A percentile compares a stretch with the other conserved stretches of the same genome.
Evolutionary conservation across 2,329 filamentous ascomycete species (phyloP).

Genomic region (Fusarium burgessii): DNA sequence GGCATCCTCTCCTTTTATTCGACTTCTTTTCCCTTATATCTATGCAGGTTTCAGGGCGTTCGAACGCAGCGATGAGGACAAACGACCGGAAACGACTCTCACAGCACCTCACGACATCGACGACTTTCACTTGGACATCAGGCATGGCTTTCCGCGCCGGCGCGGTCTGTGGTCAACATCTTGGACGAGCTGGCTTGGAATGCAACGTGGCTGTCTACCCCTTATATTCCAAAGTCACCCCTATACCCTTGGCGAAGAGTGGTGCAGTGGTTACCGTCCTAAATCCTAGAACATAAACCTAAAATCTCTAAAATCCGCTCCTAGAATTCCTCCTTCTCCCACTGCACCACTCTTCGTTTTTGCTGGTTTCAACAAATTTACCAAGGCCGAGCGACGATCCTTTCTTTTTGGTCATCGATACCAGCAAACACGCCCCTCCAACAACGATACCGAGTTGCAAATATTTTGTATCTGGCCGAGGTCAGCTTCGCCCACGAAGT

Average conservation of each 20-base stretch:
- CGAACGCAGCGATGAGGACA: neutral
- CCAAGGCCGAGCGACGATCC: neutral
- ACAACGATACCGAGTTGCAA: neutral
- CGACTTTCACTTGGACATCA: neutral
- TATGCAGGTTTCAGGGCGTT: neutral
- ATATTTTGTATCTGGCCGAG: fast-evolving
- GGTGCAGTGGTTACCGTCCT: slow-evolving; percentile 9
- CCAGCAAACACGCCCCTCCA: neutral
- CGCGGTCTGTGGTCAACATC: neutral
- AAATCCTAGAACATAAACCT: neutral
- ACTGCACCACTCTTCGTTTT: neutral
- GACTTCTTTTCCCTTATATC: neutral
- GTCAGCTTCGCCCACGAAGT: neutral
- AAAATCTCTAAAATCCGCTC: neutral
- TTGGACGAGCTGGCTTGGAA: neutral
- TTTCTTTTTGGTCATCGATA: neutral
- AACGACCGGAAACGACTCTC: neutral
- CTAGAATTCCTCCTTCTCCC: neutral
- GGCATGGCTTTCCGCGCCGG: neutral
- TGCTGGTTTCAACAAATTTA: neutral
- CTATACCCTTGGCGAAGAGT: neutral
- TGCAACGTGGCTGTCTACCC: neutral
- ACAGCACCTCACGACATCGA: neutral
- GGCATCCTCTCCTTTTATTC: neutral
- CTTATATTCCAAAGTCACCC: neutral